Conservation (phyloP, 257 asterid genomes). For the Solanum rostratum region DNA sequence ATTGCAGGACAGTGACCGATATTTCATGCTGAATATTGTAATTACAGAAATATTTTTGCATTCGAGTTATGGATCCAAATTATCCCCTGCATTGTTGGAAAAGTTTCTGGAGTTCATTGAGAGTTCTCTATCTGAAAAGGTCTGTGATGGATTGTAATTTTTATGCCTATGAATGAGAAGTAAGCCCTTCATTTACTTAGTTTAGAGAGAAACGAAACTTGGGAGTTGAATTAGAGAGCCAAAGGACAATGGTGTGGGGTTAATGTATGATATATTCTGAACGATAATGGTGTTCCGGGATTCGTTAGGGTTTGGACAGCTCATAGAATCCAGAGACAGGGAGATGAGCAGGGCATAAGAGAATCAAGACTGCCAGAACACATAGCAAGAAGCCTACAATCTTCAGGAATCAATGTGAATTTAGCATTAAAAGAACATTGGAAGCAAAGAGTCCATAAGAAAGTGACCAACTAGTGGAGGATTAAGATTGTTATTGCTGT, state of each 20-base stretch:
- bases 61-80: slow-evolving; percentile 33
- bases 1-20: slow-evolving; percentile 69
- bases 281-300: background rate
- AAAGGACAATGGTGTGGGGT: background rate
- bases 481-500: background rate
- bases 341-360: background rate
- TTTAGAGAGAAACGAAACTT: background rate
- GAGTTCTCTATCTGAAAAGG: slow-evolving; percentile 56
- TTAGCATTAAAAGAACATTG: background rate
- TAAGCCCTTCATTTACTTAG: background rate
- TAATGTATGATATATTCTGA: background rate
- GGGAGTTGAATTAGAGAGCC: background rate
- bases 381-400: background rate
- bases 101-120: slow-evolving; percentile 65
- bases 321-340: background rate
- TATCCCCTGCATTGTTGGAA: slow-evolving; percentile 44
- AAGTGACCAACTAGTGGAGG: background rate
- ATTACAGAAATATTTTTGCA: slow-evolving; percentile 59
- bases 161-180: background rate
- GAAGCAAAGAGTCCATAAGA: background rate
- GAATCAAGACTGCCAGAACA: background rate
- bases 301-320: background rate
- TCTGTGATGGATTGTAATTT: slow-evolving; percentile 6
- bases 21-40: slow-evolving; percentile 47
- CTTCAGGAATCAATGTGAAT: background rate